Conservation (phyloP, 768 basidiomycete genomes). For the Hygrophoropsis aurantiaca region DNA sequence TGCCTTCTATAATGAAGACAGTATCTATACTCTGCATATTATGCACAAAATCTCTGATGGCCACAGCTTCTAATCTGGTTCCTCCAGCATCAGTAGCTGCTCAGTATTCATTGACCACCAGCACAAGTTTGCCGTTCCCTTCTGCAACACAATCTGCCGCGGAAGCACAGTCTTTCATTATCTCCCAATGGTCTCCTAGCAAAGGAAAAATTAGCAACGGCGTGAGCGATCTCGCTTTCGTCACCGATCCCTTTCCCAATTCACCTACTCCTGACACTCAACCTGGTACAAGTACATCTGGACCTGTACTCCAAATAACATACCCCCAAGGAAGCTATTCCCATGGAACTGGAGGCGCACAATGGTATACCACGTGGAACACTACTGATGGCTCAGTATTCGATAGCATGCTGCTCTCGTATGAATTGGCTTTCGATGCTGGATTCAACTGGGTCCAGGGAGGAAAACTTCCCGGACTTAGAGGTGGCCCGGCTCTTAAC, state of each 20-base stretch:
- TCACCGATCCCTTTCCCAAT: slow-evolving; percentile 65
- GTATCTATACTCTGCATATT: background rate
- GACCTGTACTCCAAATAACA: slow-evolving; percentile 54
- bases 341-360: slow-evolving; percentile 60
- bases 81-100: slow-evolving; percentile 39
- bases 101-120: slow-evolving; percentile 54
- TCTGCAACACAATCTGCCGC: slow-evolving; percentile 52
- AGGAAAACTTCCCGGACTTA: slow-evolving; percentile 74
- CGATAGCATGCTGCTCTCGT: slow-evolving; percentile 67
- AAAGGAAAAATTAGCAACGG: slow-evolving; percentile 63
- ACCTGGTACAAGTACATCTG: slow-evolving; percentile 24
- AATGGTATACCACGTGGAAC: slow-evolving; percentile 72
- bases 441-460: slow-evolving; percentile 72
- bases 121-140: slow-evolving; percentile 66
- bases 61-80: slow-evolving; percentile 1
- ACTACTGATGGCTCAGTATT: slow-evolving; percentile 54
- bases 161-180: slow-evolving; percentile 51
- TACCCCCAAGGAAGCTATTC: slow-evolving; percentile 65
- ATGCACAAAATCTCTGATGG: background rate
- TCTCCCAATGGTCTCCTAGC: slow-evolving; percentile 59
- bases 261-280: slow-evolving; percentile 36
- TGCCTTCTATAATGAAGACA: background rate
- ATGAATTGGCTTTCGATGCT: slow-evolving; percentile 71
- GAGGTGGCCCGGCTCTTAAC: slow-evolving; percentile 61
- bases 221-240: slow-evolving; percentile 56